Percentiles rank a stretch among this genome's conserved stretches.
Conservation (phyloP, 139 green algal genomes). For the Chlorella sp. region DNA sequence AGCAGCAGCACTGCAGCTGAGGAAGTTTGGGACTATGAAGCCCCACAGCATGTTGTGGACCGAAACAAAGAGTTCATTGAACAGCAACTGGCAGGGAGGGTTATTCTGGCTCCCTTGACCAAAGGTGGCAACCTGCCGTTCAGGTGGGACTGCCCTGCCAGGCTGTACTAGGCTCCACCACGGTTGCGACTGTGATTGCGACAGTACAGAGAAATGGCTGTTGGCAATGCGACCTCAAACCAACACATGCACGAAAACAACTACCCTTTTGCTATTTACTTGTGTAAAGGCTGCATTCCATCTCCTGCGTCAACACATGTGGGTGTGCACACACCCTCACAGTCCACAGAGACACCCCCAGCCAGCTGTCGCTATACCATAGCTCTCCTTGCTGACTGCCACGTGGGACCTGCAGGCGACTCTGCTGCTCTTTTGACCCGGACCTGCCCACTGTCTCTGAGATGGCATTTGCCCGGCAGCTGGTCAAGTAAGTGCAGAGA, state of each 20-base stretch:
- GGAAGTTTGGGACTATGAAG: too few relatives aligned
- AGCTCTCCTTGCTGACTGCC: too few relatives aligned
- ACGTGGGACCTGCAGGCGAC: too few relatives aligned
- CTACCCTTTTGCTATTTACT: not conserved
- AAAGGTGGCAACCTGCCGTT: constrained; percentile 66
- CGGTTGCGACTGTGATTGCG: constrained; percentile 49
- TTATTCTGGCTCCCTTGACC: constrained; percentile 60
- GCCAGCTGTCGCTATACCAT: too few relatives aligned
- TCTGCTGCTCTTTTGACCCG: not conserved
- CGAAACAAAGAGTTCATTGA: constrained; percentile 15
- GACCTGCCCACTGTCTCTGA: constrained; percentile 18
- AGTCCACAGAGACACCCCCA: not conserved
- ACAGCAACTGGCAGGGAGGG: constrained; percentile 24
- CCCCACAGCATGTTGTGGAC: not conserved
- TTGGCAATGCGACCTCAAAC: too few relatives aligned
- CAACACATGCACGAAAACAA: too few relatives aligned
- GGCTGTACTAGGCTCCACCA: too few relatives aligned
- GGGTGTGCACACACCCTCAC: not conserved
- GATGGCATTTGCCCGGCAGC: constrained; percentile 59
- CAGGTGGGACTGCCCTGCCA: constrained; percentile 50
- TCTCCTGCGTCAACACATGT: not conserved
- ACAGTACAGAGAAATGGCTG: constrained; percentile 12
- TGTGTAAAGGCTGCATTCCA: not conserved
- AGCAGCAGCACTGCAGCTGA: too few relatives aligned
- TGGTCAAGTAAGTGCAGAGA: constrained; percentile 31